Evolutionary conservation across 352 stramenopile species (phyloP), one percentile per base, ranked within the genome.

Genomic region (Pythium phragmitis): DNA sequence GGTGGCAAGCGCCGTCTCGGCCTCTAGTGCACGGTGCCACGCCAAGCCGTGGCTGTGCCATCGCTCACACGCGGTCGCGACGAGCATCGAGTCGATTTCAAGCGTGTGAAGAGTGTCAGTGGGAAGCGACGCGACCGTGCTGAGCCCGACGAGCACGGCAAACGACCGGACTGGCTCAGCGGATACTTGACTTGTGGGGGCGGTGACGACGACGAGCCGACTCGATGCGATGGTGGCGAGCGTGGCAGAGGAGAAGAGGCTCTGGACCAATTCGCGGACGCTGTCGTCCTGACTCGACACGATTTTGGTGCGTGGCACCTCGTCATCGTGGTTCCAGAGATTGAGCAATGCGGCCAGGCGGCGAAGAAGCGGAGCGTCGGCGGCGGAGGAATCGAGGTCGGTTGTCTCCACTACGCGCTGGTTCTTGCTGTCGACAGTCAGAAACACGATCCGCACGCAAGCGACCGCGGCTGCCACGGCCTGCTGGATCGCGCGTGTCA

Each of bases 51-150:
- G 30, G 6, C 12, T 33, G 3, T 5, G 19, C 21, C 14, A 52
- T 28, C 12, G 28, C 3, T 19, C 19, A 0, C 48, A 19, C 7
- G 53, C 36, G 7, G 46, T 55, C 19, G 55, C 55, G 0, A 63
- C 19, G 1, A 63, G 36, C 4, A 19, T 19, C 7, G 52, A 3
- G 16, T 68, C 54, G 34, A 62, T 39, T 23, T 63, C 46, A 8
- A 68, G 13, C 14, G 47, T 47, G 12, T 28, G 51, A 17, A 36
- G 2, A 6, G 21, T 7, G 11, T 58, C 51, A 7, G 5, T 23
- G 7, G 19, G 4, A 2, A 48, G 21, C 16, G 41, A 17, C 17
- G 49, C 16, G 34, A 13, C 34, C 5, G 26, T 43, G 13, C 13
- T 30, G 28, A 56, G 49, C 9, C 19, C 28, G 21, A 47, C 48